These are phyloP conservation scores for Sporobolomyces phaffii DNA, from an alignment of 768 basidiomycete genomes.

Conservation along the genomic window DNA sequence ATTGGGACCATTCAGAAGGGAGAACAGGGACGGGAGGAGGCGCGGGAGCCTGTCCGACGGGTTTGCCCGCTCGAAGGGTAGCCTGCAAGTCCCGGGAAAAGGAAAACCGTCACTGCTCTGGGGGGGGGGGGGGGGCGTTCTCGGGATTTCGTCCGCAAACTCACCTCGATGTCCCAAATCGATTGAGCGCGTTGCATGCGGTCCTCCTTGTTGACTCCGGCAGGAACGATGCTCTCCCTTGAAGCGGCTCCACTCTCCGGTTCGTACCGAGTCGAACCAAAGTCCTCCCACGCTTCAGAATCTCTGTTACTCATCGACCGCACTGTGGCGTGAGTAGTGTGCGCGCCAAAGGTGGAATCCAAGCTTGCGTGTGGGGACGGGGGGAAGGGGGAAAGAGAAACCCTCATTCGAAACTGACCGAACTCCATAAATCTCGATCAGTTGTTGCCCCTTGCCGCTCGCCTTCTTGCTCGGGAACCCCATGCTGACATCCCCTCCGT, in stretches of 20 bases:
- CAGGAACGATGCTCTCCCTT: conserved; percentile 25
- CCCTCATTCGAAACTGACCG: too few species aligned
- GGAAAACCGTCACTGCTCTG: too few species aligned
- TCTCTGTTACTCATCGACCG: conserved; percentile 25
- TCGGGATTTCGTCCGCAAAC: background rate
- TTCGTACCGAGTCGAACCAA: conserved; percentile 26
- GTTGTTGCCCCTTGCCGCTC: conserved; percentile 23
- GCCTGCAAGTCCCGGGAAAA: too few species aligned
- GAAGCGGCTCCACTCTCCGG: background rate
- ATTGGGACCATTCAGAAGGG: conserved; percentile 11
- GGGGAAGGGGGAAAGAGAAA: too few species aligned
- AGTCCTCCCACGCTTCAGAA: conserved; percentile 37
- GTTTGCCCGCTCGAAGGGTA: conserved; percentile 33
- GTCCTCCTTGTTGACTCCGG: conserved; percentile 32
- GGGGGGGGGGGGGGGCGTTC: background rate
- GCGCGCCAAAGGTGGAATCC: background rate
- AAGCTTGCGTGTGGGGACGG: too few species aligned
- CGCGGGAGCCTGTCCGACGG: conserved; percentile 22
- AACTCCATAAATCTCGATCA: conserved; percentile 38
- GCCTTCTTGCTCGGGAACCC: conserved; percentile 23
- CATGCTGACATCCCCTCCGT: conserved; percentile 22
- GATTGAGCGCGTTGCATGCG: conserved; percentile 28
- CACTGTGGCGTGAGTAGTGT: too few species aligned
- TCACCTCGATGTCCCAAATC: conserved; percentile 40
- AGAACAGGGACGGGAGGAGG: conserved; percentile 37